Conservation (phyloP, 2,329 filamentous ascomycete species). For the Diaporthe nobilis region DNA sequence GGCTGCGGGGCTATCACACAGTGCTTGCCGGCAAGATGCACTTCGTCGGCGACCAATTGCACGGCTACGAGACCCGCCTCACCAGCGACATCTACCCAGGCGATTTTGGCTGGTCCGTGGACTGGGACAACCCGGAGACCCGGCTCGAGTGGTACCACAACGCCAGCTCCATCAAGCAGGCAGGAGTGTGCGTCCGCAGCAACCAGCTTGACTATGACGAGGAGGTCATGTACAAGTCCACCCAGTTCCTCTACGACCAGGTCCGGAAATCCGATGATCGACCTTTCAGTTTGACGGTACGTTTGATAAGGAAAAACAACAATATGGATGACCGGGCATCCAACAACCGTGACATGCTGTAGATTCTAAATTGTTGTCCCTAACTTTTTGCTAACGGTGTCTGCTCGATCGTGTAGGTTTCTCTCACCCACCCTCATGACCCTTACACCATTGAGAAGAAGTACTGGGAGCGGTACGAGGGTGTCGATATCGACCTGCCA, state of each 20-base stretch:
- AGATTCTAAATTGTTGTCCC: neutral
- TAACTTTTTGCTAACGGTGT: conserved; percentile 40
- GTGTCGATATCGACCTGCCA: conserved; percentile 87
- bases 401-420: conserved; percentile 67
- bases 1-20: conserved; percentile 88
- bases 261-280: conserved; percentile 82
- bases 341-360: conserved; percentile 5
- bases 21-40: conserved; percentile 97
- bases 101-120: conserved; percentile 94
- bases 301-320: conserved; percentile 44
- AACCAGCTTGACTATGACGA: conserved; percentile 98
- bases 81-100: conserved; percentile 97
- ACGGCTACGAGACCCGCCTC: conserved; percentile 92
- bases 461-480: conserved; percentile 94
- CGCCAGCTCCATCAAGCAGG: conserved; percentile 92
- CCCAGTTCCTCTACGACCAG: conserved; percentile 91
- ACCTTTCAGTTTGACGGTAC: conserved; percentile 86
- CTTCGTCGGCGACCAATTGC: conserved; percentile 94
- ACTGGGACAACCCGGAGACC: conserved; percentile 92
- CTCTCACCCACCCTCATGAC: conserved; percentile 94
- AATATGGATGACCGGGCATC: neutral
- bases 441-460: conserved; percentile 95
- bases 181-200: conserved; percentile 88
- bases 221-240: conserved; percentile 93
- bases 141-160: conserved; percentile 97